These are phyloP conservation scores for Aspergillus texensis DNA, from an alignment of 2,329 filamentous ascomycete genomes.

Conservation along the genomic window DNA sequence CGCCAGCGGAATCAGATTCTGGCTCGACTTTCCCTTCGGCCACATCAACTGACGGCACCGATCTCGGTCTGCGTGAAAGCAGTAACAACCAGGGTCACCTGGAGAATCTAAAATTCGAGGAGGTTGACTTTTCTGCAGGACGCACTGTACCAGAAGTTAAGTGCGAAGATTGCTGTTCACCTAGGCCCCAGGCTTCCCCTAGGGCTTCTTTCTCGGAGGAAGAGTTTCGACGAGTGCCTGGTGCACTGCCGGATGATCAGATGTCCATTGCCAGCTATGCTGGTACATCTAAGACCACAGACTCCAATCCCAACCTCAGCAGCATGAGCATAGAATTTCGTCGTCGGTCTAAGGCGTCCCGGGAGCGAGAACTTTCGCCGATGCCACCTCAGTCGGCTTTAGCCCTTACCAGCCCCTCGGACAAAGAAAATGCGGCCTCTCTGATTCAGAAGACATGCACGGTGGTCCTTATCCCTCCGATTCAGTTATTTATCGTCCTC, in stretches of 20 bases:
- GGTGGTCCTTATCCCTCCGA: constrained; percentile 77
- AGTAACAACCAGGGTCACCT: constrained; percentile 1
- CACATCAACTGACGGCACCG: constrained; percentile 11
- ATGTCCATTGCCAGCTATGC: not conserved
- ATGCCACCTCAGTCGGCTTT: constrained; percentile 70
- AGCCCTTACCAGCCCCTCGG: constrained; percentile 51
- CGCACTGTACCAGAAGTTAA: constrained; percentile 8
- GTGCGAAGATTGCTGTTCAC: constrained; percentile 11
- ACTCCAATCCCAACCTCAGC: constrained; percentile 26
- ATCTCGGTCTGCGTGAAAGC: not conserved
- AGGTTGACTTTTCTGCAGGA: constrained; percentile 32
- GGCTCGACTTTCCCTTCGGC: constrained; percentile 25
- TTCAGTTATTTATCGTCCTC: constrained; percentile 76
- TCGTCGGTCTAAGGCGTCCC: constrained; percentile 59
- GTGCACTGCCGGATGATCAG: constrained; percentile 5
- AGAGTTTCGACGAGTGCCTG: not conserved
- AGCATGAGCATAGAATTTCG: constrained; percentile 45
- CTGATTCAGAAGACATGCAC: constrained; percentile 77
- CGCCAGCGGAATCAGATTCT: constrained; percentile 23
- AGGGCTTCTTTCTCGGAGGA: constrained; percentile 12
- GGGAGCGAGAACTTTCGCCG: constrained; percentile 64
- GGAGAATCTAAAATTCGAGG: constrained; percentile 3
- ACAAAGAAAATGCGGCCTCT: constrained; percentile 60
- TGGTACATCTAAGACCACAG: constrained; percentile 33
- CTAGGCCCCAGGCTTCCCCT: constrained; percentile 4